Evolutionary conservation across 345 rosid genomes (phyloP), one percentile per base, ranked within the genome.

Genomic region (Triadica sebifera): DNA sequence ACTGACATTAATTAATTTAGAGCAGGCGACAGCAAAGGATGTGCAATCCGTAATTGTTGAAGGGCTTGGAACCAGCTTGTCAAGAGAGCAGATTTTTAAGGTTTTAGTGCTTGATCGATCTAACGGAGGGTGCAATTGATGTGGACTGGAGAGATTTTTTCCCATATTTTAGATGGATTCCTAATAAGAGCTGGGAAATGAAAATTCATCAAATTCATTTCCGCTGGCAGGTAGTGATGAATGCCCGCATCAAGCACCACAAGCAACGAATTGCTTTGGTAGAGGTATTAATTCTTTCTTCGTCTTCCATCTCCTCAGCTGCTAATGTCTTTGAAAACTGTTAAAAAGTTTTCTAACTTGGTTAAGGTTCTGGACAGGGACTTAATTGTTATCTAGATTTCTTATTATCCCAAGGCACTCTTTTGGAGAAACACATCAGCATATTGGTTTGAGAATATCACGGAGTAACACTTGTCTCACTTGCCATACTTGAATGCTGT

Each of bases 81-180:
- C 91, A 6, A 89, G 81, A 80, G 78, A 86, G 37, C 88, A 89
- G 65, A n/a, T n/a, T n/a, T n/a, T n/a, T n/a, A n/a, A n/a, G n/a
- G 69, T 82, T 68, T 74, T 93, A 70, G 98, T 93, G 59, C 74
- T 67, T 65, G n/a, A n/a, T n/a, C n/a, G 98, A 91, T 70, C 84
- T 87, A 81, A 91, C 93, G 96, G 90, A 83, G 24, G 95, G 93
- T 15, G 94, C 96, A 3, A 75, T 93, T 61, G 97, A 89, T 38
- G 98, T 91, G 60, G 97, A 95, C 62, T 95, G 99, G 97, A 88
- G 98, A 72, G 99, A 93, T 77, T 95, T 92, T 88, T 95, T 95
- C 82, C 97, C 98, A 0, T 93, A 88, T 80, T 63, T 92, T 61
- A 81, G 75, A 81, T 94, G 98, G 98, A 41, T 92, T 78, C 98